phyloP scores from a whole-genome alignment of 176 grass and related monocot genomes.

The Elaeis guineensis region DNA sequence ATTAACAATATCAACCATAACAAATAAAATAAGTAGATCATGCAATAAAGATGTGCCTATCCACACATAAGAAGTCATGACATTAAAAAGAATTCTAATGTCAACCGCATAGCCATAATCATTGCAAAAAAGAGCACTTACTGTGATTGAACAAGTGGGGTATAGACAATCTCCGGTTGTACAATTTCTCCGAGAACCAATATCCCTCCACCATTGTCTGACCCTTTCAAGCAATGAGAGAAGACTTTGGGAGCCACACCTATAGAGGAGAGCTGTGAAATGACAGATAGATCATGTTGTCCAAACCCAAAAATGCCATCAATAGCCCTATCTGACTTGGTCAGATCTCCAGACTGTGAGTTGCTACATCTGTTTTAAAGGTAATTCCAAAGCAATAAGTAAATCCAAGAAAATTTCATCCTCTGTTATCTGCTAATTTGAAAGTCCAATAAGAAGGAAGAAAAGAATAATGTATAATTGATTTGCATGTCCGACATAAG shows the following conservation, averaged over 20 bases:
- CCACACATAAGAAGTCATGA: no score
- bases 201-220: slow-evolving; percentile 83
- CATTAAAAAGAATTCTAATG: no score
- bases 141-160: slow-evolving; percentile 84
- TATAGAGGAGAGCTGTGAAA: slow-evolving; percentile 70
- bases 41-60: no score
- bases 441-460: no score
- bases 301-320: slow-evolving; percentile 99
- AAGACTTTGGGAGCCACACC: slow-evolving; percentile 78
- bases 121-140: slow-evolving; percentile 30
- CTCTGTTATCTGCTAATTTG: no score
- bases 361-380: slow-evolving; percentile 71
- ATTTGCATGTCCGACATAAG: no score
- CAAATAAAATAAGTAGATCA: no score
- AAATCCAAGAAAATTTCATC: no score
- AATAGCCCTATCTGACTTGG: slow-evolving; percentile 79
- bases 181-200: slow-evolving; percentile 90
- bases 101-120: no score
- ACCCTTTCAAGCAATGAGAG: slow-evolving; percentile 96
- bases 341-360: slow-evolving; percentile 81
- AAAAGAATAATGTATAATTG: no score
- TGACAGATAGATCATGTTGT: slow-evolving; percentile 69
- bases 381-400: no score
- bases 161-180: slow-evolving; percentile 86
- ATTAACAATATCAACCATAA: no score